These are phyloP conservation scores for Fusarium compactum DNA, from an alignment of 2,329 filamentous ascomycete species.

Conservation along the genomic window DNA sequence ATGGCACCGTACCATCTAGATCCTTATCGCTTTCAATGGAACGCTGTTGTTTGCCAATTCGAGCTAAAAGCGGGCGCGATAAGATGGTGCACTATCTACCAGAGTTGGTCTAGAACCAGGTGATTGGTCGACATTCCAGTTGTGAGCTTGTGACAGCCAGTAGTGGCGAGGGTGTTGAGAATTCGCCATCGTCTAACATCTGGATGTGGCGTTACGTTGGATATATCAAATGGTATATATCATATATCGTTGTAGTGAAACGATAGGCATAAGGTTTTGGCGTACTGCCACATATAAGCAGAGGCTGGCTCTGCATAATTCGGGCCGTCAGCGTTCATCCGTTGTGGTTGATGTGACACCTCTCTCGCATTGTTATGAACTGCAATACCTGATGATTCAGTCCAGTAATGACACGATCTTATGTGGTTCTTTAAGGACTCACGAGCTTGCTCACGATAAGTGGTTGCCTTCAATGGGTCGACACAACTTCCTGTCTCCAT, in stretches of 20 bases:
- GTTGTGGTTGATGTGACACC: background rate
- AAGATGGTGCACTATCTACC: slow-evolving; percentile 4
- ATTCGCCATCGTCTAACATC: slow-evolving; percentile 10
- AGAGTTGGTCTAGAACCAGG: background rate
- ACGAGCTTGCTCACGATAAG: background rate
- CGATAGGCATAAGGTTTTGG: background rate
- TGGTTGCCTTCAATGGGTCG: background rate
- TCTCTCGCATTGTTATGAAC: background rate
- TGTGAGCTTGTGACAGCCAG: background rate
- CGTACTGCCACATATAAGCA: background rate
- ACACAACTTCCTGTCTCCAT: background rate
- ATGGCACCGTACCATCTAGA: slow-evolving; percentile 1
- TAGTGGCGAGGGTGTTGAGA: slow-evolving; percentile 9
- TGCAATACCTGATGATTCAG: background rate
- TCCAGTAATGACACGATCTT: background rate
- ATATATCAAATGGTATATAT: background rate
- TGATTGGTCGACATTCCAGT: slow-evolving; percentile 6
- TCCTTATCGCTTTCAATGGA: slow-evolving; percentile 6
- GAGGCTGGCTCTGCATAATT: background rate
- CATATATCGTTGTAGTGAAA: background rate
- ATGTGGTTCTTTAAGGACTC: background rate
- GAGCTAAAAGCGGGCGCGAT: slow-evolving; percentile 6
- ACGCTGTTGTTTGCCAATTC: slow-evolving; percentile 1
- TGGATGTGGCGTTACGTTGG: slow-evolving; percentile 4
- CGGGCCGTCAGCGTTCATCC: background rate